phyloP scores from a whole-genome alignment of 805 yeast genomes.

The Kodamaea leandrae region DNA sequence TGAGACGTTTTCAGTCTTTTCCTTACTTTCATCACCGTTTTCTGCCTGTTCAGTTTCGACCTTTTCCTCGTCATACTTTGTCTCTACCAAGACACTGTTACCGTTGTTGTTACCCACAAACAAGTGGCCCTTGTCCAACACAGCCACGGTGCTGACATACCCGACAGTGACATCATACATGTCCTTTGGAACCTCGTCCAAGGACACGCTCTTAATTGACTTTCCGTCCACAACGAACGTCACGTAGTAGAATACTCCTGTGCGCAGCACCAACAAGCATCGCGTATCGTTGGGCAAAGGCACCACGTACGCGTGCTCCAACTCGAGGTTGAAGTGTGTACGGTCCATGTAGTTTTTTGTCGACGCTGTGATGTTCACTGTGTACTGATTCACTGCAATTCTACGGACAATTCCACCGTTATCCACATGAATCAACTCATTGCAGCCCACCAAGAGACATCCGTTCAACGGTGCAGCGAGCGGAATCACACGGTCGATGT shows the following conservation, averaged over 20 bases:
- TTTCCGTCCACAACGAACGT: conserved; percentile 43
- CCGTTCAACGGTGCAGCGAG: conserved; percentile 69
- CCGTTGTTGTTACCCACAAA: conserved; percentile 64
- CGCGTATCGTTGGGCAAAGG: conserved; percentile 37
- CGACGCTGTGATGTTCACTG: conserved; percentile 35
- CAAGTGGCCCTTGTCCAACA: conserved; percentile 41
- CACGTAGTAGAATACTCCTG: conserved; percentile 35
- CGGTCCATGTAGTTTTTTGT: conserved; percentile 45
- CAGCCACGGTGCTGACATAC: conserved; percentile 41
- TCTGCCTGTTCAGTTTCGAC: conserved; percentile 4
- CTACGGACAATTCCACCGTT: conserved; percentile 68
- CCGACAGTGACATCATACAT: conserved; percentile 31
- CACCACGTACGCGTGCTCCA: conserved; percentile 50
- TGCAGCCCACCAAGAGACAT: conserved; percentile 64
- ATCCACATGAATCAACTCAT: conserved; percentile 76
- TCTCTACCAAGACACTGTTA: conserved; percentile 51
- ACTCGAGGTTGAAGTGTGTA: conserved; percentile 46
- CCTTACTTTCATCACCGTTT: conserved; percentile 5
- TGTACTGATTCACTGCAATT: conserved; percentile 58
- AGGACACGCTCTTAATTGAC: conserved; percentile 32
- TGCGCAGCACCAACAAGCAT: conserved; percentile 29
- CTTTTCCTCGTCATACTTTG: conserved; percentile 23
- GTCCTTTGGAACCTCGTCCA: conserved; percentile 30
- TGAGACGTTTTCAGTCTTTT: not conserved
- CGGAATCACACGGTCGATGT: conserved; percentile 61